These are phyloP conservation scores for Boletus edulis DNA, from an alignment of 768 basidiomycete genomes.

Conservation along the genomic window DNA sequence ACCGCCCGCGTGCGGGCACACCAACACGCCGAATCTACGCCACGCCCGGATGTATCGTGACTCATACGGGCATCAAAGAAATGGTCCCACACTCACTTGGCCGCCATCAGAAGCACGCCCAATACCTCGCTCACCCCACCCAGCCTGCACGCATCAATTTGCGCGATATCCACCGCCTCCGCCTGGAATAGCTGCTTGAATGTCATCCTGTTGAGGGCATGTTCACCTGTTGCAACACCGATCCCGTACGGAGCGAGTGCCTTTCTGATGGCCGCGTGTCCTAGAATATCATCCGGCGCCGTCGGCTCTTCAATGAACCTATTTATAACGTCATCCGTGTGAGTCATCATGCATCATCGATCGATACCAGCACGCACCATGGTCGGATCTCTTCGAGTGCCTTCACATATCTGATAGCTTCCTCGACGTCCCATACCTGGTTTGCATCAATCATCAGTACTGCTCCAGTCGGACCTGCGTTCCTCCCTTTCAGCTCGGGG, in stretches of 20 bases:
- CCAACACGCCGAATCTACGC: slow-evolving; percentile 74
- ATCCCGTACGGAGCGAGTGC: slow-evolving; percentile 77
- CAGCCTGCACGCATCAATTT: slow-evolving; percentile 85
- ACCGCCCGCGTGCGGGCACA: slow-evolving; percentile 92
- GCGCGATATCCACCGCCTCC: slow-evolving; percentile 86
- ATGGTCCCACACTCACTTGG: slow-evolving; percentile 54
- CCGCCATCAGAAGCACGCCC: slow-evolving; percentile 84
- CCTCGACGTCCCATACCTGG: slow-evolving; percentile 89
- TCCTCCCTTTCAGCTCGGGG: slow-evolving; percentile 71
- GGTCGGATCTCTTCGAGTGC: slow-evolving; percentile 65
- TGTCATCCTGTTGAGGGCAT: slow-evolving; percentile 92
- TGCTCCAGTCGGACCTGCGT: slow-evolving; percentile 87
- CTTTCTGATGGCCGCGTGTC: slow-evolving; percentile 77
- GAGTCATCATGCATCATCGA: neutral
- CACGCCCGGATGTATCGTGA: neutral
- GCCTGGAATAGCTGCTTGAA: slow-evolving; percentile 93
- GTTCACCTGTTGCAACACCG: slow-evolving; percentile 92
- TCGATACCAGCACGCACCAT: slow-evolving; percentile 3
- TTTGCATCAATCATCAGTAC: slow-evolving; percentile 97
- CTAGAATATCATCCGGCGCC: slow-evolving; percentile 87
- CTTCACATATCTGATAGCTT: slow-evolving; percentile 86
- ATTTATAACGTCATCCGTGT: slow-evolving; percentile 32
- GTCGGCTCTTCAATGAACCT: slow-evolving; percentile 90
- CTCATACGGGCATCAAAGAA: neutral
- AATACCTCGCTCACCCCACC: slow-evolving; percentile 91